Conservation (phyloP, 2,329 filamentous ascomycete genomes). For the Pseudogymnoascus sp. region DNA sequence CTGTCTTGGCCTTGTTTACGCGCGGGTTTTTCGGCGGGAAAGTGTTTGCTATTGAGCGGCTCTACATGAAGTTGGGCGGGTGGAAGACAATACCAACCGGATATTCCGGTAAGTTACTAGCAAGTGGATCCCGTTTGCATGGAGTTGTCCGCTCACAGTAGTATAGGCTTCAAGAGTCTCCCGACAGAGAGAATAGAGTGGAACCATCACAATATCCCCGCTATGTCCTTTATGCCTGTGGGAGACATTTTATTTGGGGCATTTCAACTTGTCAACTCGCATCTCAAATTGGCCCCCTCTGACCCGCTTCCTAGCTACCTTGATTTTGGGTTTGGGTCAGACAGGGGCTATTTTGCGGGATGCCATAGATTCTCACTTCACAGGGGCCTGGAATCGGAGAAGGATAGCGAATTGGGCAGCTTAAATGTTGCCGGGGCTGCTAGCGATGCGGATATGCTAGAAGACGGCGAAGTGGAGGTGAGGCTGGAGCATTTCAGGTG, state of each 20-base stretch:
- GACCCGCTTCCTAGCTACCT: constrained; percentile 1
- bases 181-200: not conserved
- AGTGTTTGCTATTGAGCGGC: constrained; percentile 16
- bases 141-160: not conserved
- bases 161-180: not conserved
- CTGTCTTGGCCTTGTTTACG: constrained; percentile 17
- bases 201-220: constrained; percentile 2
- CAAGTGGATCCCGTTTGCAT: not conserved
- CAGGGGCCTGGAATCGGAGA: not conserved
- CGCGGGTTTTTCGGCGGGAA: constrained; percentile 19
- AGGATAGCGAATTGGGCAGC: not conserved
- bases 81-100: not conserved
- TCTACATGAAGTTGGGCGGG: constrained; percentile 9
- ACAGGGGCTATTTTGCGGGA: not conserved
- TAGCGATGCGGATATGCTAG: not conserved
- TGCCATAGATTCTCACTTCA: not conserved
- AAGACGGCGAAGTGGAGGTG: not conserved
- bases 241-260: constrained; percentile 3
- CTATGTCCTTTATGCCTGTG: not conserved
- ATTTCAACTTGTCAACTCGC: not conserved
- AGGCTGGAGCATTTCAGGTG: constrained; percentile 3
- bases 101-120: not conserved
- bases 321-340: constrained; percentile 3
- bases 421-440: not conserved
- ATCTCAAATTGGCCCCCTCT: not conserved